A percentile compares a stretch with the other conserved stretches of the same genome.
These are phyloP conservation scores for Sphagnum contortum DNA, from an alignment of 225 moss, liverwort and hornwort species.

Conservation along the genomic window DNA sequence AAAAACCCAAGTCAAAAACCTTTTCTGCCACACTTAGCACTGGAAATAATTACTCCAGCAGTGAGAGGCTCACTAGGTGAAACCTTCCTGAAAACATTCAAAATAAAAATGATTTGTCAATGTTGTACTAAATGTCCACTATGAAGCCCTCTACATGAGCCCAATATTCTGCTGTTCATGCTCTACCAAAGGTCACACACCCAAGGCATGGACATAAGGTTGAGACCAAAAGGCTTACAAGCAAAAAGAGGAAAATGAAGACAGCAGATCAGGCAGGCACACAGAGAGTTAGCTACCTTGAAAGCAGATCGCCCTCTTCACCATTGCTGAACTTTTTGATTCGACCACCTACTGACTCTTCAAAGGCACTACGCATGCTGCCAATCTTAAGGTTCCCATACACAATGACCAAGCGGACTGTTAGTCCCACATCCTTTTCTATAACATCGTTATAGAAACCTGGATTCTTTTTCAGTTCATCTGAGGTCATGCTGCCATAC, in stretches of 20 bases:
- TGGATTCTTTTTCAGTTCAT: slow-evolving; percentile 29
- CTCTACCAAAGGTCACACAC: too few relatives aligned
- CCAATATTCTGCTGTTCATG: too few relatives aligned
- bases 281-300: slow-evolving; percentile 20
- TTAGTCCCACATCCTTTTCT: slow-evolving; percentile 64
- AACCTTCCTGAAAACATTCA: too few relatives aligned
- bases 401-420: slow-evolving; percentile 66
- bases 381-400: slow-evolving; percentile 80
- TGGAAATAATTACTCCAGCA: too few relatives aligned
- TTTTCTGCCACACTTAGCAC: too few relatives aligned
- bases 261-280: background rate
- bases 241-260: background rate
- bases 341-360: slow-evolving; percentile 82
- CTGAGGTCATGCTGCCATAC: slow-evolving; percentile 27
- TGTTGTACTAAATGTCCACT: too few relatives aligned
- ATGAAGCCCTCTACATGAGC: too few relatives aligned
- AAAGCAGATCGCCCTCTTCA: slow-evolving; percentile 56
- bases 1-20: too few relatives aligned
- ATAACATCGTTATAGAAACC: slow-evolving; percentile 41
- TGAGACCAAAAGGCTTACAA: too few relatives aligned
- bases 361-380: slow-evolving; percentile 82
- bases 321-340: slow-evolving; percentile 74
- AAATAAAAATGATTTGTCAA: too few relatives aligned
- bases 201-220: too few relatives aligned
- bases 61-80: too few relatives aligned